Base-by-base conservation (phyloP, 331 rosid species). In the Ulmus americana region DNA sequence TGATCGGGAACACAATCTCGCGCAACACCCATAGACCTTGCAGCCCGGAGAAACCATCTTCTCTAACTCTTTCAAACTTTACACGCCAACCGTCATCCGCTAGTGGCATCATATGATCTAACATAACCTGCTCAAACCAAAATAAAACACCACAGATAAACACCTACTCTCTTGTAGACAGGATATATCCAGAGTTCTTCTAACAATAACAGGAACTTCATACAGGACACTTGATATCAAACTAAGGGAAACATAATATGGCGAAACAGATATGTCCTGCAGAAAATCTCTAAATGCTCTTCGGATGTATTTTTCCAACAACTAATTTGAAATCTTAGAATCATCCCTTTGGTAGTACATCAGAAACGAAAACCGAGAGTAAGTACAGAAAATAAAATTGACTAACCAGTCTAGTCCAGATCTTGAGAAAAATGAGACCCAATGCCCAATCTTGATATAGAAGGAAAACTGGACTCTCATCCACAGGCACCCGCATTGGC, bases 371-470 rank as follows among this genome's bases (percentile, higher is more conserved):
- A 4, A 12, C 54, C 40, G 4, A 14, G 49, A 7, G 5, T 14
- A 59, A 38, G 57, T 52, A 54, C 18, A 61, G 53, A 64, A 10
- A 60, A 68, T 6, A 59, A 20, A 70, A 56, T 62, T 28, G 50
- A 22, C 95, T 82, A 62, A 94, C 99, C 97, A 94, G 77, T 90
- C 99, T 87, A 71, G 99, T 94, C 99, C 99, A 94, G 64, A 94
- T 94, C 90, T 94, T 94, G 58, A 94, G 99, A 75, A 94, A 90
- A 71, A 94, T 94, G 70, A 94, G 94, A 61, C 99, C 99, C 61
- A 94, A 82, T 61, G 99, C 99, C 99, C 99, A 94, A 76, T 94
- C 99, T 72, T 94, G 99, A 77, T 94, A 94, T 67, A 94, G 82
- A 69, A 94, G 90, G 79, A 94, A 94, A 64, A 94, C 97, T 48